These are phyloP conservation scores for Hericium coralloides DNA, from an alignment of 768 basidiomycete species.

Conservation along the genomic window DNA sequence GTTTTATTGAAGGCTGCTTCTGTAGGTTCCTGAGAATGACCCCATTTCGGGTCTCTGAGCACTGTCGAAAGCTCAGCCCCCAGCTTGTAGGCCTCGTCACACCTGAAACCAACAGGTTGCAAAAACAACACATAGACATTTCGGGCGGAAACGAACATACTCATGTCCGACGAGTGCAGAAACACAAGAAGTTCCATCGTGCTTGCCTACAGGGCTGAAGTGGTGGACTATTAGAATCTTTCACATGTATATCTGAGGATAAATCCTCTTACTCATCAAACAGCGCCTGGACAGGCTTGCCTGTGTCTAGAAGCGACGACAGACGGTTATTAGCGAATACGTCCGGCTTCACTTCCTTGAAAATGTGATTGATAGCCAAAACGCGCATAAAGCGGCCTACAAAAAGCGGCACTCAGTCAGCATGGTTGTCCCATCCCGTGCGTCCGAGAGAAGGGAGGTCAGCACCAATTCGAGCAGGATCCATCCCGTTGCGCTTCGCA, in stretches of 20 bases:
- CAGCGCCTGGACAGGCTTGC: background rate
- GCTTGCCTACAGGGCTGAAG: background rate
- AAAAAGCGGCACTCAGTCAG: background rate
- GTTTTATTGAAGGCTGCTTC: background rate
- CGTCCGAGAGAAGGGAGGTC: background rate
- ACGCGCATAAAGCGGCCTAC: conserved; percentile 16
- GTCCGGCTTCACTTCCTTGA: conserved; percentile 15
- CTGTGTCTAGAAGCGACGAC: conserved; percentile 5
- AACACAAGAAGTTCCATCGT: background rate
- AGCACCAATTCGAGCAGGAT: background rate
- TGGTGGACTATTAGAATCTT: background rate
- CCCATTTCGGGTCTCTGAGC: background rate
- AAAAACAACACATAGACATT: background rate
- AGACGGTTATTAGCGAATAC: conserved; percentile 17
- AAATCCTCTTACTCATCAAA: conserved; percentile 1
- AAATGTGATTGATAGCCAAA: conserved; percentile 18
- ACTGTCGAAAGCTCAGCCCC: background rate
- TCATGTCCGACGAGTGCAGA: background rate
- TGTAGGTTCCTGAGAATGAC: background rate
- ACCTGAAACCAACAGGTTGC: background rate
- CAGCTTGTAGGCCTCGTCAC: background rate
- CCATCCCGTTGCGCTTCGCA: background rate
- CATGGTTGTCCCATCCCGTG: background rate
- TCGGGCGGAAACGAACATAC: background rate
- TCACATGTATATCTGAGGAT: background rate